Base-by-base conservation (phyloP, 805 yeast species). In the Vanderwaltozyma tropicalis region DNA sequence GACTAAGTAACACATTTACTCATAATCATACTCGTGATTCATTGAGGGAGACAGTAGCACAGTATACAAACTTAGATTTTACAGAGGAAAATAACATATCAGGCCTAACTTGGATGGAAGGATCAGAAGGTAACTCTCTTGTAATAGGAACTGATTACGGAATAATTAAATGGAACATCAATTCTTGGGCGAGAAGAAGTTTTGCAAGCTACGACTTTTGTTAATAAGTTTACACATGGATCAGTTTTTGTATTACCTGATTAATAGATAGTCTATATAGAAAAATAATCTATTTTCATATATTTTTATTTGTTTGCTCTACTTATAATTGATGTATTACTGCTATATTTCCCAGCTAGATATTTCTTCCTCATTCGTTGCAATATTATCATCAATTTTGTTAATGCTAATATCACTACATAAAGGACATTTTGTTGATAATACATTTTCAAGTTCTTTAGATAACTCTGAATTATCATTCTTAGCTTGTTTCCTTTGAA, bases 391-490 rank as follows among this genome's bases (percentile, higher is more conserved):
- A 46, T 85, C 95, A 32, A 87, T 69, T 13, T 71, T 69, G 35
- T 74, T 78, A 39, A 88, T 76, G 52, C 74, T 79, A 35, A 75
- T 63, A 35, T 81, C 94, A 41, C 85, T 78, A 56, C 96, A 87
- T 10, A 85, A 59, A 8, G 78, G 71, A 57, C 96, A 87, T 44
- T 76, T 81, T 17, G 70, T 68, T 0, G 76, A 63, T 17, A 84
- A 55, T 14, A 83, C 47, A 1, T 65, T 61, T 46, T 84, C 89
- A 31, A 85, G 67, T 41, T 77, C 80, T 14, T 57, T 44, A 29
- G 46, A 44, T 42, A 59, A 52, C 9, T 52, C 53, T 19, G 57
- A 49, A 31, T 44, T 52, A 26, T 47, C 48, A 31, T 47, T 52
- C 39, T 50, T 55, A 16, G 46, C 45, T 27, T 49, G 49, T 34